Evolutionary conservation across 2,329 filamentous ascomycete species (phyloP), one percentile per base, ranked within the genome.

Genomic region (Talaromyces marneffei): DNA sequence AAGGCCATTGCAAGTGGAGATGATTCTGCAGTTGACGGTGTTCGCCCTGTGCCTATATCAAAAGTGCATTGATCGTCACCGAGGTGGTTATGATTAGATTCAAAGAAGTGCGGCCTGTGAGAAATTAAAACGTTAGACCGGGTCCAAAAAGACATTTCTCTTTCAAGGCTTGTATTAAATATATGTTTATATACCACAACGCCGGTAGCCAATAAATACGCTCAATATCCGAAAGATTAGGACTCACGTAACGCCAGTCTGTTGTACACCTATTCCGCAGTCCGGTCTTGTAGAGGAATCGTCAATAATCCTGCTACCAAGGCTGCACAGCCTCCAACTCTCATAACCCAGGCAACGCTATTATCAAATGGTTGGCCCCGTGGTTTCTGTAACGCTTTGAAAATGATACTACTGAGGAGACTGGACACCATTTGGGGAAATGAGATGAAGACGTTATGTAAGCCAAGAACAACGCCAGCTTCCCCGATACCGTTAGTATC

Each of bases 361-460:
- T 89, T 85, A 75, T 97, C 93, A 29, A 91, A 92, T 0, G 91
- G 88, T 2, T 83, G 84, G 2, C 92, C 92, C 64, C 93, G 83
- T 0, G 91, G 91, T 75, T 95, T 96, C 78, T 97, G 92, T 68
- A 93, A 83, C 44, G 88, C 78, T 70, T 86, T 87, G 79, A 97
- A 97, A 64, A 97, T 89, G 62, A 88, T 80, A 70, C 89, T 92
- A 63, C 90, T 93, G 25, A 89, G 86, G 33, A 97, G 78, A 7
- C 92, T 97, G 8, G 93, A 92, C 59, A 97, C 83, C 64, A 97
- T 92, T 72, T 97, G 93, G 1, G 93, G 93, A 4, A 91, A 87
- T 0, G 92, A 91, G 67, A 97, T 90, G n/a, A 92, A 88, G 78
- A 97, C 93, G 74, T 97, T 97, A 80, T 97, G 93, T 59, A 97